Conservation (phyloP, 2,329 filamentous ascomycete species). For the Fusarium praegraminearum region DNA sequence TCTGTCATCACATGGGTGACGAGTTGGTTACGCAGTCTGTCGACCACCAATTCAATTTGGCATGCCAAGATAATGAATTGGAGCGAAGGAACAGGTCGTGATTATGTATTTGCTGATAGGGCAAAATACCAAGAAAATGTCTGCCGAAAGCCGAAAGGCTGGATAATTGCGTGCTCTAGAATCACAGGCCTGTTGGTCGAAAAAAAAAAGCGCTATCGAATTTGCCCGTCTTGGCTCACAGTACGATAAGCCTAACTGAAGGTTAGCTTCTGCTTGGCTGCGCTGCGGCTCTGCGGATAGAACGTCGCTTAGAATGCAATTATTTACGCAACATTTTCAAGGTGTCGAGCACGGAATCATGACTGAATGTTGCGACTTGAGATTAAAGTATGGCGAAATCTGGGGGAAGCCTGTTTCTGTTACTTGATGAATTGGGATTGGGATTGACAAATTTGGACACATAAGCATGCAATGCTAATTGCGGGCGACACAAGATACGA, state of each 20-base stretch:
- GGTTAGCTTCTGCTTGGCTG: slow-evolving; percentile 7
- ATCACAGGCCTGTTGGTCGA: background rate
- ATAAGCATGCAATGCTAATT: background rate
- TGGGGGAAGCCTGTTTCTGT: slow-evolving; percentile 31
- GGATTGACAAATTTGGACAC: slow-evolving; percentile 3
- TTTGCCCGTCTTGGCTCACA: slow-evolving; percentile 8
- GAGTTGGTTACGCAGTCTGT: background rate
- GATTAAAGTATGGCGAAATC: slow-evolving; percentile 19
- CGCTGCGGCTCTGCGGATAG: slow-evolving; percentile 5
- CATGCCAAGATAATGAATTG: background rate
- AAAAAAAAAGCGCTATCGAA: slow-evolving; percentile 14
- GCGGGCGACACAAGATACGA: background rate
- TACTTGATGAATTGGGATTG: slow-evolving; percentile 16
- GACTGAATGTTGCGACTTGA: slow-evolving; percentile 21
- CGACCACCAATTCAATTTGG: background rate
- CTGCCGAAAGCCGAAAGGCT: slow-evolving; percentile 6
- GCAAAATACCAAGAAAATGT: background rate
- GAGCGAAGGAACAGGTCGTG: background rate
- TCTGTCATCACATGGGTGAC: background rate
- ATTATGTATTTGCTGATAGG: background rate
- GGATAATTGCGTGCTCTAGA: slow-evolving; percentile 20
- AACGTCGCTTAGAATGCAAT: background rate
- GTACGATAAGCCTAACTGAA: background rate
- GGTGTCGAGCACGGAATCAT: slow-evolving; percentile 29
- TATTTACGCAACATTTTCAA: slow-evolving; percentile 13